phyloP scores from a whole-genome alignment of 2,329 filamentous ascomycete species.

The Intubia oerlemansii region DNA sequence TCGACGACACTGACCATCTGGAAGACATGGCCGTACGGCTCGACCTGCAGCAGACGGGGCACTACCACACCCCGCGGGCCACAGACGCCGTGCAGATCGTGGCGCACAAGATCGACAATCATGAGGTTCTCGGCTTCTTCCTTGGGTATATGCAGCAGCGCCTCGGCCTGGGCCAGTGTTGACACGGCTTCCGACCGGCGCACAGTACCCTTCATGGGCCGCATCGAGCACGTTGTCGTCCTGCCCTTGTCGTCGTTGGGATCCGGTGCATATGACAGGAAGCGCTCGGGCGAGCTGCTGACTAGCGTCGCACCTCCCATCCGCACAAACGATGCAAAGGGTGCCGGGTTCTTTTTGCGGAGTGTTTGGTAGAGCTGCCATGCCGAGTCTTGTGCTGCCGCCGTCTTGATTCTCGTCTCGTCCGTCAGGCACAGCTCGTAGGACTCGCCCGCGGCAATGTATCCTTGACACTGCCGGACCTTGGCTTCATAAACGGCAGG shows the following conservation, averaged over 20 bases:
- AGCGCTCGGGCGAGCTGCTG: slow-evolving; percentile 75
- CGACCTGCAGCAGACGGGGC: slow-evolving; percentile 60
- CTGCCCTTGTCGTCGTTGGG: slow-evolving; percentile 5
- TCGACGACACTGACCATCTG: slow-evolving; percentile 82
- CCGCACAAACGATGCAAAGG: slow-evolving; percentile 65
- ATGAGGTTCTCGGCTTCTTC: slow-evolving; percentile 93
- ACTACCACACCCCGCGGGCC: slow-evolving; percentile 54
- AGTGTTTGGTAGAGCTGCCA: slow-evolving; percentile 58
- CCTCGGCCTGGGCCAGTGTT: slow-evolving; percentile 50
- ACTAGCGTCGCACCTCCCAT: slow-evolving; percentile 51
- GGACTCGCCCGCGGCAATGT: slow-evolving; percentile 56
- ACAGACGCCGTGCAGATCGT: slow-evolving; percentile 74
- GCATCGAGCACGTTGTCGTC: slow-evolving; percentile 57
- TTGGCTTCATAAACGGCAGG: slow-evolving; percentile 34
- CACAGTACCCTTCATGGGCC: slow-evolving; percentile 95
- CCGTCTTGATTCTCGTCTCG: slow-evolving; percentile 38
- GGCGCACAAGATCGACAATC: slow-evolving; percentile 92
- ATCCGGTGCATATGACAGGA: slow-evolving; percentile 24
- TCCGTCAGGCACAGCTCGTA: slow-evolving; percentile 75
- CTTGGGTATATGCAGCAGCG: slow-evolving; percentile 59
- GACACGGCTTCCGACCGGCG: slow-evolving; percentile 44
- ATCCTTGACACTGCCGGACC: slow-evolving; percentile 46
- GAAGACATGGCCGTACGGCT: slow-evolving; percentile 80
- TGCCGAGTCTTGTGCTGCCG: slow-evolving; percentile 8
- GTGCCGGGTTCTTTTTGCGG: slow-evolving; percentile 52